Conservation (phyloP, 768 basidiomycete genomes). For the Aureoboletus auriporus region DNA sequence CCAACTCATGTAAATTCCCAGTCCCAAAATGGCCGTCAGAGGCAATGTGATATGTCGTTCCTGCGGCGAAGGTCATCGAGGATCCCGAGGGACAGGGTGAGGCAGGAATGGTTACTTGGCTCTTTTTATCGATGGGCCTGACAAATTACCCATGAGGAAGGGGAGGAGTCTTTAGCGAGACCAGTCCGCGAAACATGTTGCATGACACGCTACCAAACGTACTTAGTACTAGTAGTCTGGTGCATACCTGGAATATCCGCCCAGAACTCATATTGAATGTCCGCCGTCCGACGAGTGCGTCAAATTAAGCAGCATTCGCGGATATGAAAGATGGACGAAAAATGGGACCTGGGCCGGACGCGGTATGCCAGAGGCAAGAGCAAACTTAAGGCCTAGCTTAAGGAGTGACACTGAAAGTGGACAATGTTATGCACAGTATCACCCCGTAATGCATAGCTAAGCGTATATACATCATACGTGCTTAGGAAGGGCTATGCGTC, state of each 20-base stretch:
- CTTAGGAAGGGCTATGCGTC: too few species aligned
- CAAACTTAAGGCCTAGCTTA: neutral
- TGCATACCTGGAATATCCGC: neutral
- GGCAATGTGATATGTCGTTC: constrained; percentile 2
- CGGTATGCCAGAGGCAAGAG: neutral
- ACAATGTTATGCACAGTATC: neutral
- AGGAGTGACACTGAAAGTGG: neutral
- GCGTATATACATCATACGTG: too few species aligned
- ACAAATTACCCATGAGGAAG: neutral
- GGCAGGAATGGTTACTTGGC: neutral
- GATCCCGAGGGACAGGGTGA: constrained; percentile 3
- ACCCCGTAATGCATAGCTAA: too few species aligned
- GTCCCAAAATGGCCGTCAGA: constrained; percentile 6
- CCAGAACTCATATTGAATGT: neutral
- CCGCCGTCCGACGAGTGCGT: constrained; percentile 8
- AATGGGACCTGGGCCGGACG: neutral
- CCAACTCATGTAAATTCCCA: constrained; percentile 9
- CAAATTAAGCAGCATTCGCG: constrained; percentile 7
- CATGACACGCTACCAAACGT: neutral
- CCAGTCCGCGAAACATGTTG: constrained; percentile 8
- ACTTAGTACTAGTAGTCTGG: too few species aligned
- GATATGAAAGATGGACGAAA: constrained; percentile 5
- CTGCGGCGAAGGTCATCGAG: constrained; percentile 8
- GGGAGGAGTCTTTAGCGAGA: constrained; percentile 4
- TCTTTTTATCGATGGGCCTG: neutral